A percentile compares a stretch with the other conserved stretches of the same genome.
Evolutionary conservation across 2,329 filamentous ascomycete genomes (phyloP).

Genomic region (Colletotrichum sublineola): DNA sequence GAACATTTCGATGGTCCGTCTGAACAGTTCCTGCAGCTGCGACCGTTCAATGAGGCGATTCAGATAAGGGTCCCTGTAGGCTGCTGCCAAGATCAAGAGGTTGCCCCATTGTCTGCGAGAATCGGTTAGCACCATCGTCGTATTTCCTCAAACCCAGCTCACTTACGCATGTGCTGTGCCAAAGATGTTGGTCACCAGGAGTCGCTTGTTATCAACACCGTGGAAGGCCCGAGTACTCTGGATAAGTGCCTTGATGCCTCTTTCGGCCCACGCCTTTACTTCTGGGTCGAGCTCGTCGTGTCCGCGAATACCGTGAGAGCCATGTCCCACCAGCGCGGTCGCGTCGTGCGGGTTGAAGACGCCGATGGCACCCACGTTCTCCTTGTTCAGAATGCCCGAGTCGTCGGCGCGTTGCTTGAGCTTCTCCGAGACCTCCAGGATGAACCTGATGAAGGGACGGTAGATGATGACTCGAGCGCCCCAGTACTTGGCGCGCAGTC

Average conservation of each 20-base stretch:
- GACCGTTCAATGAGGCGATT: slow-evolving; percentile 67
- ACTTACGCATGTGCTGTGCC: slow-evolving; percentile 96
- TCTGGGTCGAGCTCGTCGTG: slow-evolving; percentile 18
- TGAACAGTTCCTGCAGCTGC: slow-evolving; percentile 71
- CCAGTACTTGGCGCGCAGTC: slow-evolving; percentile 94
- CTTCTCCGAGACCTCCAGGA: slow-evolving; percentile 64
- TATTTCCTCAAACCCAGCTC: too few species aligned
- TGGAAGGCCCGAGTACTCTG: slow-evolving; percentile 88
- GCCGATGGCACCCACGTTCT: slow-evolving; percentile 52
- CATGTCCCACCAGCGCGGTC: slow-evolving; percentile 3
- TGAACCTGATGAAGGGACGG: slow-evolving; percentile 76
- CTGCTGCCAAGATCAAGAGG: slow-evolving; percentile 88
- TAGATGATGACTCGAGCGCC: slow-evolving; percentile 92
- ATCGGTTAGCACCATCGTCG: not conserved
- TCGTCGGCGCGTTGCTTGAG: slow-evolving; percentile 46
- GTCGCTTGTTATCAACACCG: slow-evolving; percentile 71
- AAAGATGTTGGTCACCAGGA: slow-evolving; percentile 95
- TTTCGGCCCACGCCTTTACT: slow-evolving; percentile 63
- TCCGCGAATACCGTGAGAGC: slow-evolving; percentile 46
- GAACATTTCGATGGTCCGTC: slow-evolving; percentile 83
- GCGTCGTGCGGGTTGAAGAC: slow-evolving; percentile 45
- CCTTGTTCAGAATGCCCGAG: slow-evolving; percentile 46
- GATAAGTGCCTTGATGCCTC: slow-evolving; percentile 81
- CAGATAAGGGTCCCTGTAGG: slow-evolving; percentile 76
- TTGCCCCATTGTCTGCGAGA: slow-evolving; percentile 91